Evolutionary conservation across 192 early-diverging fungal species (phyloP), one percentile per base, ranked within the genome.

Genomic region (Coemansia sp.): DNA sequence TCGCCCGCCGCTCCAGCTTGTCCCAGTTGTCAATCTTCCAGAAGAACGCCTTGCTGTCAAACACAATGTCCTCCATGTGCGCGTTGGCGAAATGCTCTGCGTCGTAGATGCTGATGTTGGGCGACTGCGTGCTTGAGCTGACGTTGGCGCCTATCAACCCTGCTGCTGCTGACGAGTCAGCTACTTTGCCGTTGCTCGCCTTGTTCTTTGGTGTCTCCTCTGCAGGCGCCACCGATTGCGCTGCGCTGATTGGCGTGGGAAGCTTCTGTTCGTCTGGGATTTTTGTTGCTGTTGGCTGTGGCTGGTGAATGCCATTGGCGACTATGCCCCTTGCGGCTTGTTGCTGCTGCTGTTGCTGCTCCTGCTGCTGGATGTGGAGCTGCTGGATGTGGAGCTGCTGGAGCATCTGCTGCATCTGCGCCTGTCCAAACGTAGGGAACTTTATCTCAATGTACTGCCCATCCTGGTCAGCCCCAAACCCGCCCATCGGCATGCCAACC

Each of bases 371-470:
- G 55, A 13, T 8, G 38, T 40, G 38, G 9, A 13, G 38, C 62
- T 62, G 70, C 54, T 70, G 66, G 35, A 79, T 67, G 13, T 79
- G 76, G 17, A 79, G 68, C 65, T 79, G 76, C 71, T 79, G 76
- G n/a, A 79, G 65, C 76, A 79, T 79, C 52, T 79, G 76, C 71
- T 79, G 76, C 67, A 79, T 56, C 52, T 79, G 76, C 9, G 59
- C 65, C 62, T 74, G 76, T n/a, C 76, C 76, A 42, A 79, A 74
- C n/a, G 76, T 74, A 32, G 76, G 76, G 50, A 79, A 79, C 72
- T 79, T 79, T 45, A 79, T 79, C 68, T 79, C 76, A 66, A 79
- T 79, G 42, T 79, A 79, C 71, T 79, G 76, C 9, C 76, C 76
- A 46, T 71, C 71, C 61, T 74, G 71, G 65, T 79, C 76, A 2